These are phyloP conservation scores for Hygrophoropsis aurantiaca DNA, from an alignment of 768 basidiomycete genomes.

Conservation along the genomic window DNA sequence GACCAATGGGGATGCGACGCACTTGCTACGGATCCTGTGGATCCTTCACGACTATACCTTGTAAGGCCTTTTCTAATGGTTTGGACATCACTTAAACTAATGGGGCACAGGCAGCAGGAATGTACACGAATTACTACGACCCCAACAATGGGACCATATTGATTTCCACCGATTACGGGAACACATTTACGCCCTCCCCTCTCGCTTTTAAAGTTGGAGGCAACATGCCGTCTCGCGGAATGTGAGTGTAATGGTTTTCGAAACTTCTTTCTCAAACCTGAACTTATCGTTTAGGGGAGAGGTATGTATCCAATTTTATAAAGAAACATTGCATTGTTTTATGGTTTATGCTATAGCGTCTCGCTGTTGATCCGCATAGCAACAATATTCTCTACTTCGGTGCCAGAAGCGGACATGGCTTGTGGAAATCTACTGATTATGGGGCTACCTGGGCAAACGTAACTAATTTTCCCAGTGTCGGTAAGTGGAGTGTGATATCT, in stretches of 20 bases:
- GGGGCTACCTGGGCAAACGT: constrained; percentile 61
- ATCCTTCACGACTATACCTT: constrained; percentile 54
- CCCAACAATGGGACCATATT: constrained; percentile 65
- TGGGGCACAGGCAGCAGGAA: constrained; percentile 54
- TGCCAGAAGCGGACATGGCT: constrained; percentile 60
- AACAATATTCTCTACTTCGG: constrained; percentile 65
- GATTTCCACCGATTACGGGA: constrained; percentile 56
- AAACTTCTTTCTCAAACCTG: neutral
- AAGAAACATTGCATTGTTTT: neutral
- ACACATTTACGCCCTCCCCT: constrained; percentile 49
- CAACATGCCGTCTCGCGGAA: constrained; percentile 44
- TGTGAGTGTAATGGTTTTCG: constrained; percentile 31
- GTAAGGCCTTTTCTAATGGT: constrained; percentile 20
- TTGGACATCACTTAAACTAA: neutral
- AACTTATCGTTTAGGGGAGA: constrained; percentile 44
- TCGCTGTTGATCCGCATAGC: constrained; percentile 61
- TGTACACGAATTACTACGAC: constrained; percentile 64
- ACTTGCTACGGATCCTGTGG: constrained; percentile 61
- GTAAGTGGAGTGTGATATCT: constrained; percentile 29
- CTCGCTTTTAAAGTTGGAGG: constrained; percentile 70
- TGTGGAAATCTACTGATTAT: constrained; percentile 65
- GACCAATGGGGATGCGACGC: constrained; percentile 63
- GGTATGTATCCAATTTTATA: constrained; percentile 27
- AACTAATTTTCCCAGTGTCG: constrained; percentile 56
- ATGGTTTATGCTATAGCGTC: no score